phyloP scores from a whole-genome alignment of 176 grass and related monocot genomes.

The Zea luxurians region DNA sequence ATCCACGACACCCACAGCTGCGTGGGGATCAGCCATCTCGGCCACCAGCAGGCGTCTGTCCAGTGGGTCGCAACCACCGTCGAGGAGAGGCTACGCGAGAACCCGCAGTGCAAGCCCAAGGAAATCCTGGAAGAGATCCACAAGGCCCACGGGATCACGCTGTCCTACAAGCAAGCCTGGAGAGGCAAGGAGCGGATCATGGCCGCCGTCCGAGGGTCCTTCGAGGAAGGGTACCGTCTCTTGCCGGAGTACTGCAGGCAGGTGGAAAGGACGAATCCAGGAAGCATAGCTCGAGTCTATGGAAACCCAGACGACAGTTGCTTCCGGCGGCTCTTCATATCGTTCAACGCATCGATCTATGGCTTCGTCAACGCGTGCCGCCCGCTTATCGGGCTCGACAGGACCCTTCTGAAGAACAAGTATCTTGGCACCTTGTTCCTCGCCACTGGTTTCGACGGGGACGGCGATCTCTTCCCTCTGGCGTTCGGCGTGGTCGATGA shows the following conservation, averaged over 20 bases:
- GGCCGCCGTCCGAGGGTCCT: conserved; percentile 86
- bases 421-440: conserved; percentile 95
- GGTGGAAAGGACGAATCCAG: conserved; percentile 82
- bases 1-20: conserved; percentile 82
- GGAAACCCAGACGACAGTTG: conserved; percentile 76
- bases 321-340: conserved; percentile 82
- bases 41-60: conserved; percentile 96
- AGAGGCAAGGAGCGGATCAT: conserved; percentile 98
- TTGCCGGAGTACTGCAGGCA: conserved; percentile 86
- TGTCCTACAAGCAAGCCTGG: conserved; percentile 99
- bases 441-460: conserved; percentile 90
- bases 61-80: conserved; percentile 95
- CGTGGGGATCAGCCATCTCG: conserved; percentile 82
- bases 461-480: conserved; percentile 89
- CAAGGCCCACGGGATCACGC: conserved; percentile 89
- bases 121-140: conserved; percentile 98
- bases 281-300: conserved; percentile 82
- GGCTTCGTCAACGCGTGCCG: conserved; percentile 95
- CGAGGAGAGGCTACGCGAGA: conserved; percentile 85
- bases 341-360: conserved; percentile 89
- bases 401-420: conserved; percentile 81
- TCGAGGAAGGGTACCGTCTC: conserved; percentile 93
- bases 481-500: conserved; percentile 97
- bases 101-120: conserved; percentile 96
- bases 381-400: conserved; percentile 89